Conservation (phyloP, 164 flowering plant genomes). For the Dillenia turbinata region DNA sequence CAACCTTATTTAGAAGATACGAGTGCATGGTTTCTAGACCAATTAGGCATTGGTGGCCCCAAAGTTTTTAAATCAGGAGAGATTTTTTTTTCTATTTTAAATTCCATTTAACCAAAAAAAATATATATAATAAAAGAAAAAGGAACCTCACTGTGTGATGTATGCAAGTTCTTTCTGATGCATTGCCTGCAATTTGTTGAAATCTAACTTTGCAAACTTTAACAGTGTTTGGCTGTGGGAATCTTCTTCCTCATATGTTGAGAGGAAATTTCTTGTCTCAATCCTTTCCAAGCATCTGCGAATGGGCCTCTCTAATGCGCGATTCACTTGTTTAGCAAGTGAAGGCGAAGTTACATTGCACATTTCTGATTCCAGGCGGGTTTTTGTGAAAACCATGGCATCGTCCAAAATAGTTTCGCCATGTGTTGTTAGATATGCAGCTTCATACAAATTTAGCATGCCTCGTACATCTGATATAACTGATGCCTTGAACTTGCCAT, state of each 20-base stretch:
- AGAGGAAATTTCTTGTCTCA: not conserved
- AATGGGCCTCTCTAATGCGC: not conserved
- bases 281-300: not conserved
- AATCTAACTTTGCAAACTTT: slow-evolving; percentile 1
- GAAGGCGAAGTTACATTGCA: not conserved
- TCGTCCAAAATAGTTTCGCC: not conserved
- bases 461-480: not conserved
- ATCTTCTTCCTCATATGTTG: not conserved
- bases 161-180: not conserved
- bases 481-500: not conserved
- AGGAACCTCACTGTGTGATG: not conserved
- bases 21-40: no score
- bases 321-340: not conserved
- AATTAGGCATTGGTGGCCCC: no score
- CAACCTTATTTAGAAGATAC: no score
- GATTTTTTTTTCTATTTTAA: no score
- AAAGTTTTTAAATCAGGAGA: no score
- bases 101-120: no score
- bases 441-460: no score
- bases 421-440: not conserved
- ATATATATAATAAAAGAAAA: no score
- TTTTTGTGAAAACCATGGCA: not conserved
- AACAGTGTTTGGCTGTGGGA: not conserved
- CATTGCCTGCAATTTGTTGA: not conserved
- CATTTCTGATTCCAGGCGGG: not conserved